Percentiles rank a stretch among this genome's conserved stretches.
Conservation (phyloP, 129 eudicot genomes). For the Tagetes erecta region DNA sequence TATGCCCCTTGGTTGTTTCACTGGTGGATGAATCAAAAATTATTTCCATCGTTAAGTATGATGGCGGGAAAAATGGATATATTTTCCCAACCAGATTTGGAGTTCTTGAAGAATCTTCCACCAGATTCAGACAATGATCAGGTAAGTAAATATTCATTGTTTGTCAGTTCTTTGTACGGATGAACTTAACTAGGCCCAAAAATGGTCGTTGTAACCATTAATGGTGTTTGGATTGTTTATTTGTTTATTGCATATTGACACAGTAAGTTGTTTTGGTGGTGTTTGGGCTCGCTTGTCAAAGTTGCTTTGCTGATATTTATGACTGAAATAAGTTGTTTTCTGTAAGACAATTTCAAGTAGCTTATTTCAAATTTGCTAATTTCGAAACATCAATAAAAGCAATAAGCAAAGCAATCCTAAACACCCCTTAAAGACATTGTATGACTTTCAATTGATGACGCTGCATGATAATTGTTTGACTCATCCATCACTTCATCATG, state of each 20-base stretch:
- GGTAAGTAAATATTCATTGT: slow-evolving; percentile 30
- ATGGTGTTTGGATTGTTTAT: not conserved
- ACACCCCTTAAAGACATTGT: not conserved
- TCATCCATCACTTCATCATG: not conserved
- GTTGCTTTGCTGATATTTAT: not conserved
- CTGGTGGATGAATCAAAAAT: slow-evolving; percentile 75
- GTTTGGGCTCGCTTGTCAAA: not conserved
- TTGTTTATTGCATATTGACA: not conserved
- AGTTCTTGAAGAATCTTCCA: slow-evolving; percentile 42
- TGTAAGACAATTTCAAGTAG: not conserved
- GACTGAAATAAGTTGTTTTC: not conserved
- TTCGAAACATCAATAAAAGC: not conserved
- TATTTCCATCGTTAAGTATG: slow-evolving; percentile 53
- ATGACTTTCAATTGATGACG: not conserved
- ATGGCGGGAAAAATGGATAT: slow-evolving; percentile 41
- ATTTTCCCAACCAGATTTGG: slow-evolving; percentile 46
- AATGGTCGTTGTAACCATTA: not conserved
- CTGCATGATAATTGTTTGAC: not conserved
- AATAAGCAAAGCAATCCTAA: not conserved
- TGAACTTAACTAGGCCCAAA: slow-evolving; percentile 7
- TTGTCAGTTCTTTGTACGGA: slow-evolving; percentile 5
- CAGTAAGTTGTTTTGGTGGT: not conserved
- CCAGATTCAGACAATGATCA: slow-evolving; percentile 31
- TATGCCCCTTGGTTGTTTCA: slow-evolving; percentile 63
- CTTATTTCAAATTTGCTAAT: not conserved